These are phyloP conservation scores for Penicillium palitans DNA, from an alignment of 2,329 filamentous ascomycete species.

Conservation along the genomic window DNA sequence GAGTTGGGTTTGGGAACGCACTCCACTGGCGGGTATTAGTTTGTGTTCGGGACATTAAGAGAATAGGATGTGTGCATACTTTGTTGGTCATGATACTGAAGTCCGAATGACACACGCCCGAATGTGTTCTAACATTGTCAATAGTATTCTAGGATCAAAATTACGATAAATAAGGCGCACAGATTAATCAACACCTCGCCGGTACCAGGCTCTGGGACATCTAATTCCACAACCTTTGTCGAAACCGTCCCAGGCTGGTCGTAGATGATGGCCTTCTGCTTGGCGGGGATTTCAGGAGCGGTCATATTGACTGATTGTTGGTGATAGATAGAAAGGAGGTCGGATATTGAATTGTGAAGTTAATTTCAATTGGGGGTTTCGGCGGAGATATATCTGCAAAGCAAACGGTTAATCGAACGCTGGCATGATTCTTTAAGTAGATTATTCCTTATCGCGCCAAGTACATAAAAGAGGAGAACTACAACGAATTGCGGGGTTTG, in stretches of 20 bases:
- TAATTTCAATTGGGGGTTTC: neutral
- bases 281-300: conserved; percentile 53
- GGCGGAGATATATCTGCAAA: neutral
- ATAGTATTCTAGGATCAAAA: neutral
- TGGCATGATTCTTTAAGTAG: neutral
- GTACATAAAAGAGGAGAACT: neutral
- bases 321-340: neutral
- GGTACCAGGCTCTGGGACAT: conserved; percentile 63
- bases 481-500: neutral
- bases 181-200: conserved; percentile 65
- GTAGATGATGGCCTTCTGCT: conserved; percentile 64
- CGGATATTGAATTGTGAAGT: neutral
- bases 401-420: neutral
- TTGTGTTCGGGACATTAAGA: neutral
- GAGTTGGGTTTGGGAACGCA: conserved; percentile 59
- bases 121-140: conserved; percentile 52
- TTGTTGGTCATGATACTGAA: conserved; percentile 56
- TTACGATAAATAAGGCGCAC: conserved; percentile 38
- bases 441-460: neutral
- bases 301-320: conserved; percentile 31
- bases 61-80: conserved; percentile 18
- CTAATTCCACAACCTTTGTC: conserved; percentile 63
- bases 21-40: conserved; percentile 47
- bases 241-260: conserved; percentile 66
- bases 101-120: conserved; percentile 66